phyloP scores from a whole-genome alignment of 2,329 filamentous ascomycete genomes.

The Fusarium subglutinans region DNA sequence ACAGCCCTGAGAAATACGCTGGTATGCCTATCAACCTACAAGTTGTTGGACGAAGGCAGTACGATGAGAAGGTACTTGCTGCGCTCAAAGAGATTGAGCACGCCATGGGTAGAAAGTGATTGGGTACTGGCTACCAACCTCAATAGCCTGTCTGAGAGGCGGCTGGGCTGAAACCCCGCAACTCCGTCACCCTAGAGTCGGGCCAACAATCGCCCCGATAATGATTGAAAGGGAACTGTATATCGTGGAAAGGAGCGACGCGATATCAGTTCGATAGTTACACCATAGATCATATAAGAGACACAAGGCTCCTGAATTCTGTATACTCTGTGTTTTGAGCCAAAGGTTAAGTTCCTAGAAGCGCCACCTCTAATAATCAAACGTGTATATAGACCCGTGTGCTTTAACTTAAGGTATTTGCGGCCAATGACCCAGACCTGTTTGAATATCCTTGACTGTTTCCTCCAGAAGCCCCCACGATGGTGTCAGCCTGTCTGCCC shows the following conservation, averaged over 20 bases:
- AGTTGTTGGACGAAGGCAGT: conserved; percentile 42
- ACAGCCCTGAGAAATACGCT: conserved; percentile 39
- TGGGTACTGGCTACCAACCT: too few species aligned
- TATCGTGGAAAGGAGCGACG: neutral
- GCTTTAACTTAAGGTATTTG: fast-evolving
- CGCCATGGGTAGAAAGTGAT: conserved; percentile 34
- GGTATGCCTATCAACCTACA: conserved; percentile 43
- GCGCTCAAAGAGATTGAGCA: conserved; percentile 40
- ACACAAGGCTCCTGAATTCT: too few species aligned
- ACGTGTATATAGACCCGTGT: fast-evolving
- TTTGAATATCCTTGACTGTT: too few species aligned
- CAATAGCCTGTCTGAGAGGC: too few species aligned
- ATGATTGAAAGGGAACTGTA: neutral
- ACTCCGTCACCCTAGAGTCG: neutral
- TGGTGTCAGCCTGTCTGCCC: neutral
- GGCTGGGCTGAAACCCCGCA: neutral
- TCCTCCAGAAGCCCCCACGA: fast-evolving
- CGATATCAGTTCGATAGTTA: neutral
- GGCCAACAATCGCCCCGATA: neutral
- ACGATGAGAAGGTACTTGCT: conserved; percentile 46
- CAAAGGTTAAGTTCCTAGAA: fast-evolving
- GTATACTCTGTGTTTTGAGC: too few species aligned
- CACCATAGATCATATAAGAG: neutral
- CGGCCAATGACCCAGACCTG: fast-evolving
- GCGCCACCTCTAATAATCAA: fast-evolving